Evolutionary conservation across 2,329 filamentous ascomycete genomes (phyloP).

Genomic region (Dothideomycetes sp.): DNA sequence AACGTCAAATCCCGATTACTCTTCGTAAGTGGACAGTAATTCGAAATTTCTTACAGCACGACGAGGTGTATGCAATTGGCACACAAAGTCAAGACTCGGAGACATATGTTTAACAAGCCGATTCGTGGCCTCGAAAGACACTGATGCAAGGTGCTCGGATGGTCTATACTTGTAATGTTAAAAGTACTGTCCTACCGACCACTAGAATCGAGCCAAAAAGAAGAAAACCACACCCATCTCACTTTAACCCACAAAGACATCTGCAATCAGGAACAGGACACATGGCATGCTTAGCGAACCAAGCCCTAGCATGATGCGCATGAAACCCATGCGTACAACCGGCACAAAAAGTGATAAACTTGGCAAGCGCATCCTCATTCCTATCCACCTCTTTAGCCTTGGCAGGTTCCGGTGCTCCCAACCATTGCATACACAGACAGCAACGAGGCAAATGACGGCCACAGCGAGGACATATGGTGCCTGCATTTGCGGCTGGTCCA

Average conservation of each 20-base stretch:
- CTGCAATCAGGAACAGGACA: conserved; percentile 49
- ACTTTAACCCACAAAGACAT: conserved; percentile 40
- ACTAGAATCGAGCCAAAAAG: too few relatives aligned
- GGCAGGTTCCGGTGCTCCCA: conserved; percentile 49
- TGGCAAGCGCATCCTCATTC: conserved; percentile 40
- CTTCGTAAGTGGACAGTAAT: too few relatives aligned
- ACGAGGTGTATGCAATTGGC: too few relatives aligned
- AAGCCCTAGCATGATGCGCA: conserved; percentile 52
- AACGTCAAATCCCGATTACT: too few relatives aligned
- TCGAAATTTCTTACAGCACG: too few relatives aligned
- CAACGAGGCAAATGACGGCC: conserved; percentile 55
- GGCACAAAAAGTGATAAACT: conserved; percentile 53
- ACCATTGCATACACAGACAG: conserved; percentile 52
- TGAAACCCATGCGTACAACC: conserved; percentile 57
- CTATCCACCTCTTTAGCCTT: conserved; percentile 24
- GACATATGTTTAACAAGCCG: too few relatives aligned
- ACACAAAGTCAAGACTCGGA: too few relatives aligned
- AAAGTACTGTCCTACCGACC: too few relatives aligned
- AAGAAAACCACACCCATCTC: not conserved
- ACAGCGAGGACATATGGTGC: conserved; percentile 52
- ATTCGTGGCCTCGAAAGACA: too few relatives aligned
- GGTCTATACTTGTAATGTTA: too few relatives aligned
- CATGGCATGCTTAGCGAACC: conserved; percentile 48
- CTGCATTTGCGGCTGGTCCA: conserved; percentile 23
- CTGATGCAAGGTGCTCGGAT: too few relatives aligned